Conservation (phyloP, 2,329 filamentous ascomycete genomes). For the Fusarium sp. region DNA sequence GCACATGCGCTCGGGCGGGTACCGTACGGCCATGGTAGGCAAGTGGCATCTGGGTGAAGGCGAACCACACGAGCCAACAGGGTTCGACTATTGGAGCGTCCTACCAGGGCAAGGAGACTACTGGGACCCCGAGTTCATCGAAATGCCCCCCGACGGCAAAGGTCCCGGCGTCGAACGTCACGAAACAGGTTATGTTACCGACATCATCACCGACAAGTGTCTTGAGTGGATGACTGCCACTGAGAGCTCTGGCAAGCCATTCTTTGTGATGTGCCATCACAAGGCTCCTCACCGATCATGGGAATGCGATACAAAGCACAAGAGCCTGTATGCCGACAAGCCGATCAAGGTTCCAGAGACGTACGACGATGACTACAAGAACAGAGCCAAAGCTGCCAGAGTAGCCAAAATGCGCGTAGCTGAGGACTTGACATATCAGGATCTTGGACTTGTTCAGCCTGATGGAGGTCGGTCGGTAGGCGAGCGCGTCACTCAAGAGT, state of each 20-base stretch:
- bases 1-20: slow-evolving; percentile 55
- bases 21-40: slow-evolving; percentile 62
- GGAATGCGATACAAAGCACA: slow-evolving; percentile 61
- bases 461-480: slow-evolving; percentile 47
- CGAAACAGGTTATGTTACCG: slow-evolving; percentile 57
- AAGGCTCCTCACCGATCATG: slow-evolving; percentile 63
- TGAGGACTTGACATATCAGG: slow-evolving; percentile 61
- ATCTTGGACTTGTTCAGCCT: slow-evolving; percentile 61
- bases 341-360: slow-evolving; percentile 59
- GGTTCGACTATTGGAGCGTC: slow-evolving; percentile 62
- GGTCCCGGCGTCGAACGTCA: slow-evolving; percentile 12
- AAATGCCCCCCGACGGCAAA: slow-evolving; percentile 40
- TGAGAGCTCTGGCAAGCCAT: slow-evolving; percentile 50
- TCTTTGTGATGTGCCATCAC: slow-evolving; percentile 66
- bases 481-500: neutral
- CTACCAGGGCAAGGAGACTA: slow-evolving; percentile 62
- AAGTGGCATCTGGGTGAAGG: slow-evolving; percentile 65
- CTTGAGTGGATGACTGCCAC: slow-evolving; percentile 50
- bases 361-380: slow-evolving; percentile 63
- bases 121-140: slow-evolving; percentile 60
- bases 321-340: slow-evolving; percentile 55
- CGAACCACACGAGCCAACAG: slow-evolving; percentile 54
- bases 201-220: slow-evolving; percentile 62
- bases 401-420: slow-evolving; percentile 62
- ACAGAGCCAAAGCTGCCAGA: slow-evolving; percentile 58